Percentiles rank a stretch among this genome's conserved stretches.
Evolutionary conservation across 2,329 filamentous ascomycete species (phyloP).

Genomic region (Tolypocladium pustulatum): DNA sequence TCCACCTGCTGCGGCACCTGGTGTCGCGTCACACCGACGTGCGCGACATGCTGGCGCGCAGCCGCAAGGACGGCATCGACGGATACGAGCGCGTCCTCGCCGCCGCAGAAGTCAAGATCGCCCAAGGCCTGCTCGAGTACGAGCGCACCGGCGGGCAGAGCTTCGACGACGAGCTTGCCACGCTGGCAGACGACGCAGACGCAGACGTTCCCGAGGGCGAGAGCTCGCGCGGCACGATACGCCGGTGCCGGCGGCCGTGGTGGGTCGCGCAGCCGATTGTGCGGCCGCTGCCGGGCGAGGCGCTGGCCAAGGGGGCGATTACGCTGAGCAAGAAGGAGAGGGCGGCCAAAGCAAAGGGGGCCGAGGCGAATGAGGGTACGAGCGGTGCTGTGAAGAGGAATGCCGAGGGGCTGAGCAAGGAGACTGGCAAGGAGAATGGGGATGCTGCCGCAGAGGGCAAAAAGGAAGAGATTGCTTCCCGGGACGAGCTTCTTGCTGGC

Average conservation of each 20-base stretch:
- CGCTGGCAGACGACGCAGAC: constrained; percentile 5
- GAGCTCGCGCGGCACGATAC: constrained; percentile 57
- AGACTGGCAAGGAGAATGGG: not conserved
- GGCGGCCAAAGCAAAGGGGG: constrained; percentile 9
- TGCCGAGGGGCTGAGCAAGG: not conserved
- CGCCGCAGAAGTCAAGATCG: constrained; percentile 66
- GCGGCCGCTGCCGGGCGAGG: constrained; percentile 77
- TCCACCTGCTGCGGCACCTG: constrained; percentile 78
- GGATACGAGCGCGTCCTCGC: constrained; percentile 67
- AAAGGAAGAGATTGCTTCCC: constrained; percentile 6
- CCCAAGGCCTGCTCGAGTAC: constrained; percentile 61
- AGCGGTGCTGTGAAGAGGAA: not conserved
- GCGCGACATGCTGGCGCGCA: constrained; percentile 69
- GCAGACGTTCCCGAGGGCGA: constrained; percentile 32
- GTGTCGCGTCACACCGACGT: constrained; percentile 73
- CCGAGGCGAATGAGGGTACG: constrained; percentile 11
- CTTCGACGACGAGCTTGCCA: constrained; percentile 27
- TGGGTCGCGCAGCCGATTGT: constrained; percentile 88
- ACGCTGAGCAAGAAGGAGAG: constrained; percentile 59
- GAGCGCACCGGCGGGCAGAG: constrained; percentile 39
- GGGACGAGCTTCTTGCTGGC: constrained; percentile 7
- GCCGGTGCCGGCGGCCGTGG: constrained; percentile 69
- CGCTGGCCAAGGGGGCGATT: constrained; percentile 70
- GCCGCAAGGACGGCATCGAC: constrained; percentile 58
- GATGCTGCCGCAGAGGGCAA: not conserved